Evolutionary conservation across 139 green algal genomes (phyloP), one percentile per base, ranked within the genome.

Genomic region (Gonium pectorale): DNA sequence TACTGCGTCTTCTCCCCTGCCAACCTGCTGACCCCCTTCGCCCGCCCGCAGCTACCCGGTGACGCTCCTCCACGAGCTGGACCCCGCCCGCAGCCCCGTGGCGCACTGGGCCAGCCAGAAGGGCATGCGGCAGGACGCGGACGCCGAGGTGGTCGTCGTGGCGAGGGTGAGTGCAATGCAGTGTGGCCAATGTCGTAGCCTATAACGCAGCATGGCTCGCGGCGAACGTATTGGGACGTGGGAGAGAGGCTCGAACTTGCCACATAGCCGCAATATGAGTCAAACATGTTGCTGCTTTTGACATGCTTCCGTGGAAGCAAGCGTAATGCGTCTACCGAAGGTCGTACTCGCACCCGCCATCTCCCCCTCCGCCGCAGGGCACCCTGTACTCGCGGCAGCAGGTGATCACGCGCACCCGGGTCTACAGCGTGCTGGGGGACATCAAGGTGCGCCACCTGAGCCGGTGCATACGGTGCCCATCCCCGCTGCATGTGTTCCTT

Each of bases 51-150:
- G 94, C 59, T 94, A 96, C 72, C 94, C 94, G 0, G 71, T 90
- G 17, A 86, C 90, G 7, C 40, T 93, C 0, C 59, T 56, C 8
- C 94, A 97, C 81, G 91, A 93, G 52, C 94, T 97, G 59, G 86
- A 71, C 37, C 70, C 54, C 33, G 74, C 78, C 15, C 26, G 64
- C 64, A 93, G 82, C 59, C 92, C 93, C 7, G 44, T 95, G 29
- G 81, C 79, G 46, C 81, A 86, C 22, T 93, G 90, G 90, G 73
- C 79, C 35, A 84, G 54, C 0, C 56, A 63, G 43, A 60, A 91
- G 37, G 90, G 86, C 5, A 67, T 83, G 74, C 73, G 80, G 21
- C 66, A 79, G 73, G 86, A 90, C 56, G 86, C 75, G 24, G 81
- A 90, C n/a, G 75, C 79, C 26, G 86, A 90, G 43, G 43, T 89